A percentile compares a stretch with the other conserved stretches of the same genome.
phyloP scores from a whole-genome alignment of 768 basidiomycete species.

The Mycena amicta region DNA sequence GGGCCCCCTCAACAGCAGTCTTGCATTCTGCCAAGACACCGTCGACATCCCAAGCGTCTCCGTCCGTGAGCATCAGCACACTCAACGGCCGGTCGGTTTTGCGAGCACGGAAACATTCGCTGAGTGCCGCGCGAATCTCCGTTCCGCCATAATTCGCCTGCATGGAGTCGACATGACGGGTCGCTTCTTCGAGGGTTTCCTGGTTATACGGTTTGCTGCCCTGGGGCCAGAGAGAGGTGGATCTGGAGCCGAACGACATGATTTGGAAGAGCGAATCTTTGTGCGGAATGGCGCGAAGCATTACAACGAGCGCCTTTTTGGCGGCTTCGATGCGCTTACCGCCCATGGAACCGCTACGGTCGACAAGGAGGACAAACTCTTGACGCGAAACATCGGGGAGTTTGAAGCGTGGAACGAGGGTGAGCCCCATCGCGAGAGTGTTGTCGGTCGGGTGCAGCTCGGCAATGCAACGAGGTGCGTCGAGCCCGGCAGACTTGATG shows the following conservation, averaged over 20 bases:
- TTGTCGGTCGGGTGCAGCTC: slow-evolving; percentile 27
- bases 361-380: slow-evolving; percentile 51
- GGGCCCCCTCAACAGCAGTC: slow-evolving; percentile 26
- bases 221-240: slow-evolving; percentile 31
- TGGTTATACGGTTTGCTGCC: slow-evolving; percentile 27
- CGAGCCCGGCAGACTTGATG: slow-evolving; percentile 40
- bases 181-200: slow-evolving; percentile 29
- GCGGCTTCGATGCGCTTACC: slow-evolving; percentile 35
- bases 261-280: slow-evolving; percentile 44
- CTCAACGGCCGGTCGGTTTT: slow-evolving; percentile 33
- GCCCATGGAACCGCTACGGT: slow-evolving; percentile 46
- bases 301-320: slow-evolving; percentile 37
- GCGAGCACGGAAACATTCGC: slow-evolving; percentile 30
- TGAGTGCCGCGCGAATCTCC: slow-evolving; percentile 37
- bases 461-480: slow-evolving; percentile 45
- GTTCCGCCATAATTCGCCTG: slow-evolving; percentile 43
- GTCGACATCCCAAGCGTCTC: slow-evolving; percentile 27
- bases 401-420: slow-evolving; percentile 45
- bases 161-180: slow-evolving; percentile 32
- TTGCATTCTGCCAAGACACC: slow-evolving; percentile 13
- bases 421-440: slow-evolving; percentile 42
- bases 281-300: slow-evolving; percentile 41
- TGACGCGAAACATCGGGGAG: slow-evolving; percentile 36
- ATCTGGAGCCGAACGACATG: slow-evolving; percentile 37
- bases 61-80: slow-evolving; percentile 51